Base-by-base conservation (phyloP, 495 filamentous ascomycete genomes). In the Penicillium arizonense region DNA sequence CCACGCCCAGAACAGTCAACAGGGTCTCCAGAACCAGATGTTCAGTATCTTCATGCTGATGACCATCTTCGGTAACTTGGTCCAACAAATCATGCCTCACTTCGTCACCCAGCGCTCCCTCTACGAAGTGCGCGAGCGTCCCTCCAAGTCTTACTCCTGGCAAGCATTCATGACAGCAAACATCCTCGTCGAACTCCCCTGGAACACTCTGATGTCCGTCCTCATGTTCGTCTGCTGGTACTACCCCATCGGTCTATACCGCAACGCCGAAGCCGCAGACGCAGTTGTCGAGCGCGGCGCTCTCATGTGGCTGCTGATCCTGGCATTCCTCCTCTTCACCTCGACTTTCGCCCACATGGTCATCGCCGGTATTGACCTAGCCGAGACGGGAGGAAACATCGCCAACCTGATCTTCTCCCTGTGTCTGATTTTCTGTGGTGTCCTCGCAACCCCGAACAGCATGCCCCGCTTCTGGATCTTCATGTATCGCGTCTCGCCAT, bases 1-100 rank as follows among this genome's bases (percentile, higher is more conserved):
- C 80, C 79, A 86, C 14, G 81, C 88, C 0, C 67, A 82, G 52
- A 90, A 87, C 72, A 81, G 80, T 13, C 70, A 84, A 12, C 89
- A 95, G 66, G 92, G 90, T 53, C 83, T 96, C 13, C 90, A 94
- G 61, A 96, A 96, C 66, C 89, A 93, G 66, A 87, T 94, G 74
- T 96, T 95, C 69, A 78, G 85, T 70, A 86, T 96, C 64, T 96
- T 97, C 78, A 86, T 94, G 77, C 73, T 97, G 30, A 76, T 91
- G 59, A 91, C 85, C 14, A 82, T 97, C 58, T 90, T 94, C 65
- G 84, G 85, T 61, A 87, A 89, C 63, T 75, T 94, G 41, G 83
- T 87, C 8, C 84, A 91, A 57, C 91, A 95, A 57, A 78, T 90
- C 41, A 86, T 90, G 70, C 88, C 89, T 0, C 80, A 85, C 44